Base-by-base conservation (phyloP, 768 basidiomycete species). In the Lyophyllum decastes region DNA sequence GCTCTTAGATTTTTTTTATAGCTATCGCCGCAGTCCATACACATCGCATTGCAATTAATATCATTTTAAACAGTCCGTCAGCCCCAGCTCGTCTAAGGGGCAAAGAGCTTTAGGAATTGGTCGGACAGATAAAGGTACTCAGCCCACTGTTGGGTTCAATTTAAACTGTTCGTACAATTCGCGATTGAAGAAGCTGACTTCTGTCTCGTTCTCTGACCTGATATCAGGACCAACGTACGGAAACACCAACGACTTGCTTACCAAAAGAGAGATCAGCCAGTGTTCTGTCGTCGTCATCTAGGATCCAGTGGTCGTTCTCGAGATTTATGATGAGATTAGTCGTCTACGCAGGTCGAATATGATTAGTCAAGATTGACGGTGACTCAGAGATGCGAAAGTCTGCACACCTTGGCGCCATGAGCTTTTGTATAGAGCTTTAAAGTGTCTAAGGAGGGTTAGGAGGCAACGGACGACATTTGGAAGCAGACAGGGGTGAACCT, bases 301-400 rank as follows among this genome's bases (percentile, higher is more conserved):
- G 73, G 60, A 98, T 92, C 92, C 94, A 96, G 9, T 94, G 91
- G 57, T 98, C 96, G 66, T 95, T 84, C 67, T 97, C 94, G 56
- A 98, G 82, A 72, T 99, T 99, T 69, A 99, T 98, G 72, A 99
- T 98, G 26, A 99, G 80, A 75, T 99, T 98, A 30, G 91, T 91
- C 1, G 95, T 96, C 96, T 98, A 65, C 16, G 34, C 40, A 49
- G 56, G 35, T 55, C 10, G 2, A 8, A 7, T 25, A 25, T 38
- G 24, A 22, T 49, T 46, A 44, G 54, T 53, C 40, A 33, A 16
- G 48, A 41, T 38, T 22, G 27, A 33, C 14, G 35, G n/a, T n/a
- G n/a, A n/a, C n/a, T n/a, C n/a, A n/a, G 35, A 46, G 34, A 38
- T 12, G 14, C 35, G 16, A n/a, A 54, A 30, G n/a, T 30, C 30